These are phyloP conservation scores for Myxozyma mucilagina DNA, from an alignment of 805 yeast species.

Conservation along the genomic window DNA sequence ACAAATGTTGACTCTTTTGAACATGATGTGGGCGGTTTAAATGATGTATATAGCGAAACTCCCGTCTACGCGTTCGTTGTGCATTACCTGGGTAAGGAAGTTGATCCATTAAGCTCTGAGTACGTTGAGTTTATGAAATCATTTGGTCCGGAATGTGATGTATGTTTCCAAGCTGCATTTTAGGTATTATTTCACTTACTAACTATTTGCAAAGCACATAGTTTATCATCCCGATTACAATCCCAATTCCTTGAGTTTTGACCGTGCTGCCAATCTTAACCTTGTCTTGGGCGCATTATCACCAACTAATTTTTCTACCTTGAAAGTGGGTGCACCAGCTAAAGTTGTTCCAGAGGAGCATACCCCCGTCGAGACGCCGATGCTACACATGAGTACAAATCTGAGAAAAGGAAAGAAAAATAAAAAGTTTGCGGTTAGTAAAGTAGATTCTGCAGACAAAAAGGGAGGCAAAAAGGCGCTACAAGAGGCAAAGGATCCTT, in stretches of 20 bases:
- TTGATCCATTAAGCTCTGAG: conserved; percentile 49
- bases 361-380: conserved; percentile 1
- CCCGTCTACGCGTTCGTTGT: conserved; percentile 53
- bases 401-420: neutral
- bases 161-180: neutral
- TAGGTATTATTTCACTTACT: neutral
- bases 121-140: conserved; percentile 49
- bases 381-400: neutral
- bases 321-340: neutral
- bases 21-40: neutral
- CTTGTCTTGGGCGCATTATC: conserved; percentile 33
- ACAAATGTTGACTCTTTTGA: conserved; percentile 30
- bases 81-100: conserved; percentile 69
- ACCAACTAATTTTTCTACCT: conserved; percentile 37
- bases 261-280: conserved; percentile 50
- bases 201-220: conserved; percentile 47
- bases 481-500: neutral
- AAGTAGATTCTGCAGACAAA: too few species aligned
- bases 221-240: conserved; percentile 71
- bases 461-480: neutral
- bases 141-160: conserved; percentile 50
- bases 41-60: neutral
- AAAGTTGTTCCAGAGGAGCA: conserved; percentile 1
- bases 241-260: conserved; percentile 61
- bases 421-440: too few species aligned